Evolutionary conservation across 257 asterid genomes (phyloP), one percentile per base, ranked within the genome.

Genomic region (Lantana camara): DNA sequence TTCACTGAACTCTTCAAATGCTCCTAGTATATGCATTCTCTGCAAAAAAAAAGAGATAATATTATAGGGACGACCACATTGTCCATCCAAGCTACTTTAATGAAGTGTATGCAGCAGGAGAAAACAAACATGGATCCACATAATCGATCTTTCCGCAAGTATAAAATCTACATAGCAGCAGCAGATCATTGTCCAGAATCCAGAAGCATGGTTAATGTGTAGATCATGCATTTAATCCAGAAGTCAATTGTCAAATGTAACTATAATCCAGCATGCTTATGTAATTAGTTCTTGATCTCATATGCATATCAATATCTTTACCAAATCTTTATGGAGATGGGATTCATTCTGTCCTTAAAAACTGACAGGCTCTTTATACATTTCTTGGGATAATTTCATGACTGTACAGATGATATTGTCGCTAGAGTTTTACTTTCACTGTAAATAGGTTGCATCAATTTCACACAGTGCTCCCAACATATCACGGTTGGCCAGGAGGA

Each of bases 21-120:
- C 80, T 72, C 88, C 97, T 73, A 87, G 79, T 51, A 85, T 76
- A 51, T 76, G 76, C 93, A 89, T 80, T 75, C 97, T 89, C 98
- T 92, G 88, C 63, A 75, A 60, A 60, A 68, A 14, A 52, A 34
- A 61, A 22, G 29, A 66, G 21, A 58, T 34, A 53, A 37, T 34
- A 45, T 15, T 61, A 9, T 12, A 54, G 46, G 45, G 40, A 45
- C 58, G 52, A 60, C 50, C 46, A 45, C 22, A 51, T 21, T 35
- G 22, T 21, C 24, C 42, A 61, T 16, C 10, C 20, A 19, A 11
- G 19, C 41, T 29, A 29, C 16, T 57, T 9, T 11, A 17, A 16
- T 52, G 48, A 4, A 16, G 30, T 15, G 42, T 21, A 9, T 10
- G 46, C 40, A 41, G 32, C 21, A 57, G 63, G 46, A 22, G 23